Conservation (phyloP, 805 yeast genomes). For the Candida stauntonica region DNA sequence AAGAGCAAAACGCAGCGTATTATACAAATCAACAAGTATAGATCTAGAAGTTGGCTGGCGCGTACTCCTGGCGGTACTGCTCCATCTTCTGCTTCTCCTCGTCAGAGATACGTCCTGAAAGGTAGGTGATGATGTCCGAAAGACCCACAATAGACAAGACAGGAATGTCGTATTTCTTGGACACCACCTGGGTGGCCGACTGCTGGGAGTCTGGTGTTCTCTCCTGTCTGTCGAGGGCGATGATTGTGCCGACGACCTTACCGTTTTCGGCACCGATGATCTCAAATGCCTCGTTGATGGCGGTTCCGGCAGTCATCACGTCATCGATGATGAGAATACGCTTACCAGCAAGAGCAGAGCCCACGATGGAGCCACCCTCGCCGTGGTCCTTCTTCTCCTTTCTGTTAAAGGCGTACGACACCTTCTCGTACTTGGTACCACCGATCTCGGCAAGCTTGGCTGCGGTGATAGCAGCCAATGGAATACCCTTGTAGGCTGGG, state of each 20-base stretch:
- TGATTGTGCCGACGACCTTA: constrained; percentile 72
- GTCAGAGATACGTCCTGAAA: constrained; percentile 50
- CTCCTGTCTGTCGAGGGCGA: constrained; percentile 95
- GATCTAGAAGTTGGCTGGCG: constrained; percentile 20
- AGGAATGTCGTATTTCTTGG: constrained; percentile 70
- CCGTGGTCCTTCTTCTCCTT: constrained; percentile 98
- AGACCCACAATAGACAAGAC: constrained; percentile 77
- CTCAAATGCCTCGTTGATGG: constrained; percentile 88
- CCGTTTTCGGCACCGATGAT: constrained; percentile 72
- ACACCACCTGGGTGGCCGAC: constrained; percentile 81
- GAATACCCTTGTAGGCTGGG: constrained; percentile 97
- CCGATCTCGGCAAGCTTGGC: constrained; percentile 90
- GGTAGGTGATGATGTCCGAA: constrained; percentile 64
- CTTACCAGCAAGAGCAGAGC: constrained; percentile 68
- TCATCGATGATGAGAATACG: constrained; percentile 86
- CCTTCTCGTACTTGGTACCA: constrained; percentile 64
- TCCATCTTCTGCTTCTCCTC: constrained; percentile 56
- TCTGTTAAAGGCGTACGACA: constrained; percentile 92
- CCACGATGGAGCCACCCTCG: constrained; percentile 95
- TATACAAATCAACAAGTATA: too few species aligned
- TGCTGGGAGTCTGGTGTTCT: constrained; percentile 58
- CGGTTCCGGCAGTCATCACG: constrained; percentile 98
- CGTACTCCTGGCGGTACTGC: constrained; percentile 46
- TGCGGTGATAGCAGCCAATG: constrained; percentile 88
- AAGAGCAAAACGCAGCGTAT: too few species aligned